Percentiles rank a stretch among this genome's conserved stretches.
Conservation (phyloP, 1,284 basidiomycete species). For the Tranzscheliella williamsii region DNA sequence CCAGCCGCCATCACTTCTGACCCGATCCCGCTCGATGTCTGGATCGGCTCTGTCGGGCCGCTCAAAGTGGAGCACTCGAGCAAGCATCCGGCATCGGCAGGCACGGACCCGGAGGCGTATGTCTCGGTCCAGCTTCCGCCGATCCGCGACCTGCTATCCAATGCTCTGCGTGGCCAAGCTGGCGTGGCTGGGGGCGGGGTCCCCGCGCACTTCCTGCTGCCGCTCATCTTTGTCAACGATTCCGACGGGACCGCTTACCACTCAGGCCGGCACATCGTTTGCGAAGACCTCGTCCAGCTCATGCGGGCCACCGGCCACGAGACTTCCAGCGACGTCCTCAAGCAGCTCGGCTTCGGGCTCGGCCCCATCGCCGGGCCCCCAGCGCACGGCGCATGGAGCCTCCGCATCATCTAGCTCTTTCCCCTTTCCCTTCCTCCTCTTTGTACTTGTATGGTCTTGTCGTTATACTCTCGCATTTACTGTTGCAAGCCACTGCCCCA, state of each 20-base stretch:
- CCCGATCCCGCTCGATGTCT: constrained; percentile 74
- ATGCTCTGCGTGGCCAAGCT: constrained; percentile 1
- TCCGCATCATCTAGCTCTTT: constrained; percentile 30
- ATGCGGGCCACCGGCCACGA: constrained; percentile 45
- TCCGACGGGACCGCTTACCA: constrained; percentile 54
- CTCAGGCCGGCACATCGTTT: constrained; percentile 46
- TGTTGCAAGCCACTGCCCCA: too few relatives aligned
- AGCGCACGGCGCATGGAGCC: constrained; percentile 38
- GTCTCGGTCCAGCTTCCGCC: constrained; percentile 41
- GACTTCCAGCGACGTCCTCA: constrained; percentile 34
- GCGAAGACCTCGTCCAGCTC: constrained; percentile 45
- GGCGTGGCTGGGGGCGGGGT: neutral
- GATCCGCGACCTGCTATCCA: constrained; percentile 27
- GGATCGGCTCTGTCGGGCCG: constrained; percentile 84
- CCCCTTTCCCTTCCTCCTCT: neutral
- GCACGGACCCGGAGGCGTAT: constrained; percentile 24
- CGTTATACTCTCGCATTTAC: neutral
- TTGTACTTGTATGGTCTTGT: neutral
- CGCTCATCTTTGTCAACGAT: constrained; percentile 54
- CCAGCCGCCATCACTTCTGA: constrained; percentile 63
- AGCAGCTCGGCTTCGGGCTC: constrained; percentile 43
- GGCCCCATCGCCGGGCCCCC: constrained; percentile 31
- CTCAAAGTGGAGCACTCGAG: constrained; percentile 37
- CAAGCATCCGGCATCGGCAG: constrained; percentile 7
- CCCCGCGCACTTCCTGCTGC: constrained; percentile 37